Conservation (phyloP, 2,329 filamentous ascomycete genomes). For the Paraconiothyrium sp. region DNA sequence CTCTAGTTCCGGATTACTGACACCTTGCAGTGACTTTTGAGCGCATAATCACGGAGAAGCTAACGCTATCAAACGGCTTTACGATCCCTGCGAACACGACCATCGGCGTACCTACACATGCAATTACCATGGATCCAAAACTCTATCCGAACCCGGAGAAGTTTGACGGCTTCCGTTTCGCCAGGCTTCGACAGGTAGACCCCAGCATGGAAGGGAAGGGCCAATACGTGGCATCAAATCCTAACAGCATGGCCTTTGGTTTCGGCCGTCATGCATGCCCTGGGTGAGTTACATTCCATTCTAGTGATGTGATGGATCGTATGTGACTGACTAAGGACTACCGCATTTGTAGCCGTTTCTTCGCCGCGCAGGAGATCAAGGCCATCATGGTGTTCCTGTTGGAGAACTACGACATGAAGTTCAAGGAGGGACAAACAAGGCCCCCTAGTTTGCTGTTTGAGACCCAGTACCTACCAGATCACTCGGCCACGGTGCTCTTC, state of each 20-base stretch:
- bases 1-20: neutral
- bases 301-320: too few relatives aligned
- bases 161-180: neutral
- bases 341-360: too few relatives aligned
- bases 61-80: neutral
- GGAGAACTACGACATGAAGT: too few relatives aligned
- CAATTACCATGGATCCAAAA: neutral
- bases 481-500: too few relatives aligned
- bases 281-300: too few relatives aligned
- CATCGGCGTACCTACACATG: neutral
- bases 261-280: slow-evolving; percentile 13
- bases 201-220: neutral
- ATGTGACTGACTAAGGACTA: too few relatives aligned
- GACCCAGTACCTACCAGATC: too few relatives aligned
- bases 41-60: neutral
- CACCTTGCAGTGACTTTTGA: neutral
- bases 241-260: slow-evolving; percentile 2
- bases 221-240: neutral
- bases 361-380: slow-evolving; percentile 15
- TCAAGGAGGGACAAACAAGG: too few relatives aligned
- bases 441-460: too few relatives aligned
- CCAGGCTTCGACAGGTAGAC: neutral
- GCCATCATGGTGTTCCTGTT: slow-evolving; percentile 14
- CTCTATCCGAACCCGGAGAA: neutral
- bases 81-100: neutral